A percentile compares a stretch with the other conserved stretches of the same genome.
These are phyloP conservation scores for Paspalum vaginatum DNA, from an alignment of 176 grass and related monocot species.

Conservation along the genomic window DNA sequence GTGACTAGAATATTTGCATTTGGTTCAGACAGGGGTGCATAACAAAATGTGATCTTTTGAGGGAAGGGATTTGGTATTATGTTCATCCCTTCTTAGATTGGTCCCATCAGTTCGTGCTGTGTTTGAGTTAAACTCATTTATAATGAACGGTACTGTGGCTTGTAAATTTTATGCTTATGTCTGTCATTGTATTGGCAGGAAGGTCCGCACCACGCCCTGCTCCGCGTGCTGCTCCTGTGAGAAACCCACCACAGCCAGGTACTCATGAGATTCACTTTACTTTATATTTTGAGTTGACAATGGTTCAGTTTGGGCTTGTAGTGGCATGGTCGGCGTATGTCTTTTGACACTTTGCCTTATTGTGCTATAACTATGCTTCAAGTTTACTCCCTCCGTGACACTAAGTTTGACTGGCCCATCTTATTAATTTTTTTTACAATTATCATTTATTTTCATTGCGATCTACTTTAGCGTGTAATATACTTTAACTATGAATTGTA, in stretches of 20 bases:
- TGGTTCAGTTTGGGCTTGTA: background rate
- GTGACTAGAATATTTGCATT: conserved; percentile 42
- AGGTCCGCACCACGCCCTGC: conserved; percentile 69
- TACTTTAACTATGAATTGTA: too few species aligned
- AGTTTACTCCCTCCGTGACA: too few species aligned
- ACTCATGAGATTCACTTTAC: background rate
- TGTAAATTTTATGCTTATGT: background rate
- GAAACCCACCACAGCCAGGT: conserved; percentile 84
- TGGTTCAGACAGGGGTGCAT: conserved; percentile 58
- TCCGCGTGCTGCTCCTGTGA: conserved; percentile 67
- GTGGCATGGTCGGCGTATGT: background rate
- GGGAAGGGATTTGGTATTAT: conserved; percentile 40
- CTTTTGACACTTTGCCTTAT: background rate
- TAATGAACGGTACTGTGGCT: background rate
- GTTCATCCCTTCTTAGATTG: conserved; percentile 48
- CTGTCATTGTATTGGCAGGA: conserved; percentile 44
- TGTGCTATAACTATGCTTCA: background rate
- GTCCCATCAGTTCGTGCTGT: conserved; percentile 31
- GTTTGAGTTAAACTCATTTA: background rate
- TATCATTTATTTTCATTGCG: too few species aligned
- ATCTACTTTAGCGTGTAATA: too few species aligned
- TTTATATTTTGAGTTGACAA: background rate
- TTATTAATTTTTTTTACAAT: too few species aligned
- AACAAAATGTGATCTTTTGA: conserved; percentile 47
- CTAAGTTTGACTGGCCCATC: too few species aligned